Percentiles rank a stretch among this genome's conserved stretches.
Evolutionary conservation across 352 stramenopile genomes (phyloP).

Genomic region (Albugo candida): DNA sequence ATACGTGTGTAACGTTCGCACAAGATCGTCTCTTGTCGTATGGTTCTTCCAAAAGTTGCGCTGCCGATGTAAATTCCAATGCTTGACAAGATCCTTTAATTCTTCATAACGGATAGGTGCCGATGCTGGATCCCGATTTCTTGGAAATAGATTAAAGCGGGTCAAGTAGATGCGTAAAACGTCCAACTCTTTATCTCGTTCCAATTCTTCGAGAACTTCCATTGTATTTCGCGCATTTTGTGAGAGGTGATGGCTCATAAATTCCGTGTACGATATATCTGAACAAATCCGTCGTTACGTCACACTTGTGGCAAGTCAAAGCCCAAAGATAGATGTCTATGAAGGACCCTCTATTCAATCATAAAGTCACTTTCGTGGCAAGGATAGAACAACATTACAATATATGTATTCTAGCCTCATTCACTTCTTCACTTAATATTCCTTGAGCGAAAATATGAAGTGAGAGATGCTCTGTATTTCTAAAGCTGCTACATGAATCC

Average conservation of each 20-base stretch:
- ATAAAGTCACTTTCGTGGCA: too few species aligned
- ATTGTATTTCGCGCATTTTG: conserved; percentile 65
- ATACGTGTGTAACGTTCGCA: conserved; percentile 62
- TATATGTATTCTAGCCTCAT: too few species aligned
- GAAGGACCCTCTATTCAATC: too few species aligned
- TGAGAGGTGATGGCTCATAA: conserved; percentile 66
- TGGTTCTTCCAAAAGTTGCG: conserved; percentile 83
- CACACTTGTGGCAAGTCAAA: too few species aligned
- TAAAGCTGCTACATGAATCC: conserved; percentile 54
- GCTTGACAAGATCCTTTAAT: conserved; percentile 78
- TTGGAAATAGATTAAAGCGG: conserved; percentile 58
- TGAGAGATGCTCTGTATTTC: too few species aligned
- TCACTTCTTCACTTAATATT: too few species aligned
- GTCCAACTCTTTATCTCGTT: conserved; percentile 75
- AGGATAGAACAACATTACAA: too few species aligned
- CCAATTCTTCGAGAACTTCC: conserved; percentile 65
- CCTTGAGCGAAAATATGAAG: too few species aligned
- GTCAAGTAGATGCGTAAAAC: conserved; percentile 67
- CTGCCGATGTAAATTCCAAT: conserved; percentile 80
- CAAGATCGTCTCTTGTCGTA: conserved; percentile 75
- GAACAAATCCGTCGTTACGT: too few species aligned
- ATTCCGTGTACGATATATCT: too few species aligned
- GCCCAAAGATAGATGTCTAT: too few species aligned
- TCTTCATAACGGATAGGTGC: conserved; percentile 79
- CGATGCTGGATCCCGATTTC: conserved; percentile 42